Evolutionary conservation across 139 green algal genomes (phyloP), one percentile per base, ranked within the genome.

Genomic region (Chlorella vulgaris): DNA sequence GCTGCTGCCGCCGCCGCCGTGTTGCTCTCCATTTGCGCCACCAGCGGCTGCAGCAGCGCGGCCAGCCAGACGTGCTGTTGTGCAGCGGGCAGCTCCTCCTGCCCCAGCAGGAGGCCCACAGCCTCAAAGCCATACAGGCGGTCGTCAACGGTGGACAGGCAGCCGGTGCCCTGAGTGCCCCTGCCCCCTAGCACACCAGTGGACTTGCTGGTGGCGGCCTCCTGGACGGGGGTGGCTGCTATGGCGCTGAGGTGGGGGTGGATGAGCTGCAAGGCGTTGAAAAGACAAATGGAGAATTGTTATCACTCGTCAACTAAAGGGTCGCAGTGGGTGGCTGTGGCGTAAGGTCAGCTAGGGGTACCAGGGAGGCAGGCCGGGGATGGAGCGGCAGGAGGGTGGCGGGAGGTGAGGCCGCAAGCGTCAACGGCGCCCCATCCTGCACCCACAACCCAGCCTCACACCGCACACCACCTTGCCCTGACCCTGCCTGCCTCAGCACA

Each of bases 101-200:
- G 87, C 2, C 93, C 92, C 78, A 97, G 53, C 81, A 98, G 87
- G 78, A 95, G 78, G 22, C 94, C 94, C 28, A 92, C 92, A 0
- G 93, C 92, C 78, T 98, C 94, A 86, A 96, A 98, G 40, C 92
- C 91, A 78, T 97, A 98, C 84, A 98, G 85, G 58, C 94, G 86
- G 83, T 96, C 92, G 76, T 97, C 93, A 28, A 79, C 66, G 1
- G 67, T 42, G 19, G 60, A 39, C 43, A 79, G 40, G 35, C 39
- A n/a, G 43, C 71, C 33, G 35, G 43, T 22, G 63, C 76, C 76
- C 24, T 22, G 26, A 13, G 43, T 29, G 43, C 83, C 83, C 35
- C 75, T 35, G 4, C 66, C 67, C 7, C 55, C 43, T 35, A 71
- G 62, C 66, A 67, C 78, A 28, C 76, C 70, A 0, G 67, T 66